A percentile compares a stretch with the other conserved stretches of the same genome.
Conservation (phyloP, 2,329 filamentous ascomycete species). For the Endocalyx cinctus region DNA sequence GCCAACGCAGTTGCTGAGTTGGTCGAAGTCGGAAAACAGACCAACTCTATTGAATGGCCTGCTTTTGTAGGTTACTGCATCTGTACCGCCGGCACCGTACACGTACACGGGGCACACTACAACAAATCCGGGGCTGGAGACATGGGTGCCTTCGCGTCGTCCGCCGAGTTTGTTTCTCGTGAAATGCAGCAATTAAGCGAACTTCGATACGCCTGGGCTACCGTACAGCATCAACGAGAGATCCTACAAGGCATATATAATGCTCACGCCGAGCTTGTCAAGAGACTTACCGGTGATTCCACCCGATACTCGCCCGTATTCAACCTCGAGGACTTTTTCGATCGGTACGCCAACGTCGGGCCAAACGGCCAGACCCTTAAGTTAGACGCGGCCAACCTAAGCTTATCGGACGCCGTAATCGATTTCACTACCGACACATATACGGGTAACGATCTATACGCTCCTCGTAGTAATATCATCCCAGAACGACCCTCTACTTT, state of each 20-base stretch:
- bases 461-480: conserved; percentile 29
- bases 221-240: conserved; percentile 74
- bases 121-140: conserved; percentile 47
- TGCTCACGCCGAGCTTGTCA: conserved; percentile 77
- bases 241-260: conserved; percentile 73
- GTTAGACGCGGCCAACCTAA: conserved; percentile 73
- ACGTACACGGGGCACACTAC: conserved; percentile 82
- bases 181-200: conserved; percentile 79
- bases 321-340: conserved; percentile 83
- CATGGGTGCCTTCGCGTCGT: conserved; percentile 59
- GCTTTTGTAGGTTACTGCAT: conserved; percentile 84
- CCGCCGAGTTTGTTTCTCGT: conserved; percentile 65
- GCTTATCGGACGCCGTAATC: conserved; percentile 60
- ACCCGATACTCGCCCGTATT: conserved; percentile 75
- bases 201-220: conserved; percentile 70
- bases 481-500: conserved; percentile 35
- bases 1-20: conserved; percentile 84
- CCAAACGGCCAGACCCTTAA: conserved; percentile 54
- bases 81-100: conserved; percentile 80
- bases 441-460: conserved; percentile 43
- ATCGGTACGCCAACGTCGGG: conserved; percentile 63
- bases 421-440: conserved; percentile 58
- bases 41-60: conserved; percentile 75
- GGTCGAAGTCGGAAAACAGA: conserved; percentile 71
- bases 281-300: conserved; percentile 61